These are phyloP conservation scores for Fusarium sp. DNA, from an alignment of 2,329 filamentous ascomycete species.

Conservation along the genomic window DNA sequence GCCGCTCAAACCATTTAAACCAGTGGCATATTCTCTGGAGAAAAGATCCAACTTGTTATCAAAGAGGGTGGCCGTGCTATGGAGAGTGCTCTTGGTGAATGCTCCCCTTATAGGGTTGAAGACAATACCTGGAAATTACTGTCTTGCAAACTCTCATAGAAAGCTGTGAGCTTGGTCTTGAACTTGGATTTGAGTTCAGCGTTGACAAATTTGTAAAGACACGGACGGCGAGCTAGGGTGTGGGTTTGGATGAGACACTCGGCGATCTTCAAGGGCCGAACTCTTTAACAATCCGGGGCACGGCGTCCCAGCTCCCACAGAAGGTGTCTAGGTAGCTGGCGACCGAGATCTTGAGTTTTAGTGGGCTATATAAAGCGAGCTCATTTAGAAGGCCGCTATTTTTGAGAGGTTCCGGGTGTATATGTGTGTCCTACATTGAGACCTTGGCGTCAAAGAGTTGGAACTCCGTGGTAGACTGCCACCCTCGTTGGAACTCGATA, in stretches of 20 bases:
- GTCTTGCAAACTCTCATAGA: no score
- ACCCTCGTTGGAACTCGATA: conserved; percentile 26
- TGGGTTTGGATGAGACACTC: conserved; percentile 24
- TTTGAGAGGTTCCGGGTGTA: conserved; percentile 45
- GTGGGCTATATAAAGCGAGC: conserved; percentile 55
- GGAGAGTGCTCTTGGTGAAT: neutral
- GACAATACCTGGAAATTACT: neutral
- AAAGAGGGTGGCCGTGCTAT: neutral
- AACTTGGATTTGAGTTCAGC: neutral
- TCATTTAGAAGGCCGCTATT: conserved; percentile 51
- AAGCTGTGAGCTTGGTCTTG: neutral
- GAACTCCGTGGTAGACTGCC: conserved; percentile 18
- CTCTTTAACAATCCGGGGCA: conserved; percentile 32
- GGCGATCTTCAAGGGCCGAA: conserved; percentile 34
- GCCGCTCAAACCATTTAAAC: neutral
- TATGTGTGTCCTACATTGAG: conserved; percentile 41
- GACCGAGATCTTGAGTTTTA: no score
- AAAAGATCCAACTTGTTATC: neutral
- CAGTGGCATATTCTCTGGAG: neutral
- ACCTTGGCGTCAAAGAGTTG: conserved; percentile 28
- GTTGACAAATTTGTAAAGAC: no score
- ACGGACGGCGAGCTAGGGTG: neutral
- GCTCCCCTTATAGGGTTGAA: neutral
- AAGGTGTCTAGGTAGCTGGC: neutral
- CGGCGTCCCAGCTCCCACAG: conserved; percentile 22